A percentile compares a stretch with the other conserved stretches of the same genome.
Conservation (phyloP, 169 alveolate genomes). For the Perkinsus marinus region DNA sequence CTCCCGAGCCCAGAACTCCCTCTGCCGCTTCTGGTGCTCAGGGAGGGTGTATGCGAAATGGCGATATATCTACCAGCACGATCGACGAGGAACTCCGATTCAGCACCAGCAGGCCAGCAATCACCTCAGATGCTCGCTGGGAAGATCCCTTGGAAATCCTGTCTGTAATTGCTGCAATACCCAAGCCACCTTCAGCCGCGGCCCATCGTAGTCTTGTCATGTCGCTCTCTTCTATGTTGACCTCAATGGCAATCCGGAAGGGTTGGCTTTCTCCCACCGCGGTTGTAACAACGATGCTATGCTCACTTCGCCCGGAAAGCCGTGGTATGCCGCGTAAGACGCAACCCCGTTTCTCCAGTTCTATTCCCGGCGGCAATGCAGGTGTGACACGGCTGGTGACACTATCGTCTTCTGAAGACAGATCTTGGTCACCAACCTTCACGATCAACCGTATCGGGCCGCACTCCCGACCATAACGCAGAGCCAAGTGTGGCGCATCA, state of each 20-base stretch:
- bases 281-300: background rate
- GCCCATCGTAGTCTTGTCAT: background rate
- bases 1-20: background rate
- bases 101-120: background rate
- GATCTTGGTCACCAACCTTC: background rate
- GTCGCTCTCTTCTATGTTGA: background rate
- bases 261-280: background rate
- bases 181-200: background rate
- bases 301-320: background rate
- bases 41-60: background rate
- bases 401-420: too few species aligned
- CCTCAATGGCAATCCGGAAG: background rate
- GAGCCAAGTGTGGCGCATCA: background rate
- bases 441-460: background rate
- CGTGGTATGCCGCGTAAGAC: background rate
- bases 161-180: background rate
- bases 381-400: background rate
- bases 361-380: background rate
- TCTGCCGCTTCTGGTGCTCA: background rate
- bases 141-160: background rate
- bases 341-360: background rate
- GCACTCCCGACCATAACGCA: background rate
- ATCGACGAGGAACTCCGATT: too few species aligned
- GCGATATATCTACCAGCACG: background rate
- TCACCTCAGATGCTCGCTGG: background rate